phyloP scores from a whole-genome alignment of 306 rosid genomes.

The Cucurbita moschata region DNA sequence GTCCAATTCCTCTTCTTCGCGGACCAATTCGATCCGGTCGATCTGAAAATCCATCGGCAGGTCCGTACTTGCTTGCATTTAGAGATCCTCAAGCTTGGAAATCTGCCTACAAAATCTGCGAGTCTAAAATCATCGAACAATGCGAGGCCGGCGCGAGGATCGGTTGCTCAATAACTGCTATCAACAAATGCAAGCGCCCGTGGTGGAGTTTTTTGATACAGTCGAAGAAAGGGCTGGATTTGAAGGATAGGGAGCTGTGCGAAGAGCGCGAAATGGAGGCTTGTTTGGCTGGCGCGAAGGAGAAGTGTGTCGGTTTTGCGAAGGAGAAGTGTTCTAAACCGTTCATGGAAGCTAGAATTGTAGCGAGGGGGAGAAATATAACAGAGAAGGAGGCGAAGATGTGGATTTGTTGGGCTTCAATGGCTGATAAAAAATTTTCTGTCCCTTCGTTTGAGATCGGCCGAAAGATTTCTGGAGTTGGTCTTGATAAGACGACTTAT shows the following conservation, averaged over 20 bases:
- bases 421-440: slow-evolving; percentile 13
- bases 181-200: slow-evolving; percentile 44
- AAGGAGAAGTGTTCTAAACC: slow-evolving; percentile 47
- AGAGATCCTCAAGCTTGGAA: slow-evolving; percentile 55
- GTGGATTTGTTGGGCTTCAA: slow-evolving; percentile 28
- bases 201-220: slow-evolving; percentile 59
- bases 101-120: slow-evolving; percentile 33
- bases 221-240: slow-evolving; percentile 21
- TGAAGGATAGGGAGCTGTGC: slow-evolving; percentile 48
- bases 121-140: slow-evolving; percentile 42
- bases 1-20: slow-evolving; percentile 44
- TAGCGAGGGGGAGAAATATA: slow-evolving; percentile 13
- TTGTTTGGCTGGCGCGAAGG: slow-evolving; percentile 29
- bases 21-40: slow-evolving; percentile 39
- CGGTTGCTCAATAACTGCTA: slow-evolving; percentile 35
- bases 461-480: neutral
- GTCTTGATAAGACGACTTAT: slow-evolving; percentile 18
- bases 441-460: slow-evolving; percentile 14
- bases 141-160: slow-evolving; percentile 65
- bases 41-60: slow-evolving; percentile 23
- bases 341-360: slow-evolving; percentile 52
- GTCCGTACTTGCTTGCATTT: slow-evolving; percentile 52
- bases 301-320: slow-evolving; percentile 37
- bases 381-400: slow-evolving; percentile 23
- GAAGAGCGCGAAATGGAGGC: slow-evolving; percentile 42